phyloP scores from a whole-genome alignment of 176 grass and related monocot genomes.

The Secale cereale region DNA sequence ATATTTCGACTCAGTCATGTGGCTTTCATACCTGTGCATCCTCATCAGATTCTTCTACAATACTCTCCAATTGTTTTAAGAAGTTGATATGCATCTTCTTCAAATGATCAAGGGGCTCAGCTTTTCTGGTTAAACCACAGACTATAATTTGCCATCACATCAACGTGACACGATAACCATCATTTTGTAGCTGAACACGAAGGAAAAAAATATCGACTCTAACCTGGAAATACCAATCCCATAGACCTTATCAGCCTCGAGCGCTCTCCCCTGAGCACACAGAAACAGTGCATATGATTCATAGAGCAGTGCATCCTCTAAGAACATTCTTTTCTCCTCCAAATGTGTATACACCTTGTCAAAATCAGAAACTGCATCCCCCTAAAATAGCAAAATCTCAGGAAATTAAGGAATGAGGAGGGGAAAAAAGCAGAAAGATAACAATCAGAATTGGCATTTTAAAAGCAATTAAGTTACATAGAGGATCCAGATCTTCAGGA shows the following conservation, averaged over 20 bases:
- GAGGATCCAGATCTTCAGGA: slow-evolving; percentile 89
- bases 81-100: slow-evolving; percentile 59
- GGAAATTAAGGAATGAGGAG: background rate
- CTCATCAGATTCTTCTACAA: slow-evolving; percentile 38
- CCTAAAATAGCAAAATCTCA: slow-evolving; percentile 44
- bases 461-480: slow-evolving; percentile 52
- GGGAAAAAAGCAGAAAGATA: background rate
- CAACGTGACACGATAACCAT: background rate
- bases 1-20: background rate
- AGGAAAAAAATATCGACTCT: background rate
- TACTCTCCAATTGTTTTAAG: slow-evolving; percentile 35
- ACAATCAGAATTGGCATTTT: background rate
- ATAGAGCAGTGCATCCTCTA: slow-evolving; percentile 73
- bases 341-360: slow-evolving; percentile 54
- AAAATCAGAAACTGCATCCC: slow-evolving; percentile 50
- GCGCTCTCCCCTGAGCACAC: slow-evolving; percentile 33
- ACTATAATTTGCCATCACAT: slow-evolving; percentile 15
- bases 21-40: slow-evolving; percentile 53
- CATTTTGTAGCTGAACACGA: background rate
- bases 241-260: slow-evolving; percentile 64
- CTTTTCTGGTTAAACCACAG: slow-evolving; percentile 51
- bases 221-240: slow-evolving; percentile 68
- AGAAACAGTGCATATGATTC: slow-evolving; percentile 78
- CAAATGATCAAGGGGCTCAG: slow-evolving; percentile 69
- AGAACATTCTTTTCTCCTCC: slow-evolving; percentile 61